phyloP scores from a whole-genome alignment of 2,329 filamentous ascomycete genomes.

The Colletotrichum siamense region DNA sequence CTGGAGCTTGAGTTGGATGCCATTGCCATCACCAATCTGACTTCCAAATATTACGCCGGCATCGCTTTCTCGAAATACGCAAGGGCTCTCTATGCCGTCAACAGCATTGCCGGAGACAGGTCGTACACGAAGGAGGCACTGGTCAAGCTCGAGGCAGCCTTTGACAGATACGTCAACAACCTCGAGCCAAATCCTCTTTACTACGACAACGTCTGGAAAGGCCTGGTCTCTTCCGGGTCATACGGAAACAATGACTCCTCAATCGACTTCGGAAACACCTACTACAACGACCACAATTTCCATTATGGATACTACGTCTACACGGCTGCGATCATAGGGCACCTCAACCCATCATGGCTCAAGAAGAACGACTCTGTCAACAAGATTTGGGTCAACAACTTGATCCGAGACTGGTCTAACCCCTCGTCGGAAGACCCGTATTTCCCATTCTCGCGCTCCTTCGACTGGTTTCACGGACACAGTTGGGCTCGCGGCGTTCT shows the following conservation, averaged over 20 bases:
- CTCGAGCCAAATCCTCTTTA: constrained; percentile 61
- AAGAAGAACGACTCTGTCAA: constrained; percentile 48
- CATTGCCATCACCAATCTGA: constrained; percentile 64
- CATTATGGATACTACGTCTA: constrained; percentile 84
- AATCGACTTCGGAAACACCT: constrained; percentile 81
- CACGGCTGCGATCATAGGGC: constrained; percentile 75
- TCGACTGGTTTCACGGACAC: constrained; percentile 88
- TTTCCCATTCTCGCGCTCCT: constrained; percentile 77
- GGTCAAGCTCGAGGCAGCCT: constrained; percentile 61
- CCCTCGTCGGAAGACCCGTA: constrained; percentile 66
- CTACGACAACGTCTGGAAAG: constrained; percentile 70
- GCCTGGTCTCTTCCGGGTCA: constrained; percentile 71
- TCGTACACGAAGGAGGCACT: constrained; percentile 58
- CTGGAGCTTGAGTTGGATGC: constrained; percentile 74
- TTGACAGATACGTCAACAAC: constrained; percentile 65
- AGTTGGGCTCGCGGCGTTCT: constrained; percentile 79
- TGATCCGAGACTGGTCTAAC: constrained; percentile 79
- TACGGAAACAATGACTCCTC: constrained; percentile 68
- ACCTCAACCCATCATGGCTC: constrained; percentile 74
- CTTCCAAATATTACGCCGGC: constrained; percentile 85
- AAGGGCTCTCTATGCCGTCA: constrained; percentile 61
- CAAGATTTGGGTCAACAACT: constrained; percentile 74
- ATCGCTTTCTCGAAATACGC: constrained; percentile 76
- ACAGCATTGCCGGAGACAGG: constrained; percentile 61
- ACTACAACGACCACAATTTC: constrained; percentile 70